Evolutionary conservation across 306 rosid genomes (phyloP), one percentile per base, ranked within the genome.

Genomic region (Cicer bijugum): DNA sequence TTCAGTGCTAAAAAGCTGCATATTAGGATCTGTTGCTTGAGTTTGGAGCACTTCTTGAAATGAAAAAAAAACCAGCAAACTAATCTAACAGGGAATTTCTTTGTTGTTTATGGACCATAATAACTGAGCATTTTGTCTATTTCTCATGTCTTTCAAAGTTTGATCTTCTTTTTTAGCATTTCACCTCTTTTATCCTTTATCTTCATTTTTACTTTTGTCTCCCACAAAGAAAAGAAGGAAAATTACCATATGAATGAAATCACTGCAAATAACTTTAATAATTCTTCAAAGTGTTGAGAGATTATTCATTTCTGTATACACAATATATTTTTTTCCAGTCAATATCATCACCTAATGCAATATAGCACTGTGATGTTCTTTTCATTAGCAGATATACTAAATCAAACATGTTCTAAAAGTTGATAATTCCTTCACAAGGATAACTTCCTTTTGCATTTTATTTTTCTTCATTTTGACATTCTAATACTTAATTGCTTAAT

Each of bases 11-110:
- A 55, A 55, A 39, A 16, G 10, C 2, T 58, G 17, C 15, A 12
- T 58, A 8, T 50, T 46, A 38, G 55, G 70, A 62, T 40, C 56
- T 62, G 20, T 51, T 12, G 47, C 42, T 42, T 12, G 58, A 63
- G 60, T 62, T 63, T 9, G 73, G 37, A 78, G 48, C 77, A 71
- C 33, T 51, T 62, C 39, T 12, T 50, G 72, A 62, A 59, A 70
- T 58, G 37, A 42, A 65, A 65, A 42, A 7, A 43, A 43, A 42
- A 7, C 6, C 52, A 0, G 17, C 16, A 44, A 44, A 44, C 12
- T 40, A 20, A 20, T 45, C 11, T 67, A 67, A 23, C 69, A 15
- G 14, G 57, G 56, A 51, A 6, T 44, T 66, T 20, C 12, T 17
- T 11, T 38, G 51, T 42, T 4, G 70, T 65, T 64, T 19, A 63